Percentiles rank a stretch among this genome's conserved stretches.
phyloP scores from a whole-genome alignment of 148 eudicot species.

The Silene conica region DNA sequence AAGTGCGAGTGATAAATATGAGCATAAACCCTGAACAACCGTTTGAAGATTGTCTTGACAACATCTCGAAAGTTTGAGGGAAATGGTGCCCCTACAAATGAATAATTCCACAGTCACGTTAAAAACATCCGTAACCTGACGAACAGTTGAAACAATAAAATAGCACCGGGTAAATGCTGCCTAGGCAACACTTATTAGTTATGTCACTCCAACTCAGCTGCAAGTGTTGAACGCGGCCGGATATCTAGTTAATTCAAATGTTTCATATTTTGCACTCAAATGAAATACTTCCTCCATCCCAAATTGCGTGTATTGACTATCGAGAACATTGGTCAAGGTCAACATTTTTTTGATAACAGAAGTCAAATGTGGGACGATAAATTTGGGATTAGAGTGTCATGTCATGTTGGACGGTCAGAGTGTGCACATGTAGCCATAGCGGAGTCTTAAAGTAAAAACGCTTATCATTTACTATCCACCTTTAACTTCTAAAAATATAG shows the following conservation, averaged over 20 bases:
- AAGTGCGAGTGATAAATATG: conserved; percentile 97
- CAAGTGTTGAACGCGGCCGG: too few species aligned
- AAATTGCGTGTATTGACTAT: too few species aligned
- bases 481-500: neutral
- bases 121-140: neutral
- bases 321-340: too few species aligned
- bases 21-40: conserved; percentile 93
- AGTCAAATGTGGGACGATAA: too few species aligned
- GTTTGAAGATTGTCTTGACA: conserved; percentile 92
- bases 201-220: neutral
- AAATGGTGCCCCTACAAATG: conserved; percentile 81
- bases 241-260: too few species aligned
- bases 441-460: too few species aligned
- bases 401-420: too few species aligned
- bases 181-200: neutral
- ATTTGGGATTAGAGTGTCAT: too few species aligned
- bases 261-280: neutral
- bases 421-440: too few species aligned
- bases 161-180: neutral
- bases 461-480: too few species aligned
- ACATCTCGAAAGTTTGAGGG: conserved; percentile 93
- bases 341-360: too few species aligned
- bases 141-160: neutral
- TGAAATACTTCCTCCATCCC: neutral
- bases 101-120: neutral